Percentiles rank a stretch among this genome's conserved stretches.
phyloP scores from a whole-genome alignment of 768 basidiomycete species.

The Leccinum obscurum region DNA sequence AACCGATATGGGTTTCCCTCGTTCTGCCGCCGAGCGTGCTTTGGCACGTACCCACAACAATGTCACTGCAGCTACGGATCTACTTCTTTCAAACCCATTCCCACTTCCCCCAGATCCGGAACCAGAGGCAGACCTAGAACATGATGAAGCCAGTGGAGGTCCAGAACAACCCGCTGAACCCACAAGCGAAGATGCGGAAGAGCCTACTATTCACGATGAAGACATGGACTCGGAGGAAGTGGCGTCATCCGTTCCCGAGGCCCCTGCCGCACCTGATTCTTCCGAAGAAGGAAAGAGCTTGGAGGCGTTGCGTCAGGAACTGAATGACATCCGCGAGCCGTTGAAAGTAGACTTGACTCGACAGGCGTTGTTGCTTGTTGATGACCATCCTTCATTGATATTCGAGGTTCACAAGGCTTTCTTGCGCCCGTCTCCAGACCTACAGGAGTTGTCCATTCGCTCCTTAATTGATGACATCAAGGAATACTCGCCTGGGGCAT shows the following conservation, averaged over 20 bases:
- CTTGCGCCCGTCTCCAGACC: slow-evolving; percentile 56
- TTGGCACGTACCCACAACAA: slow-evolving; percentile 86
- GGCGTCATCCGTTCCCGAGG: slow-evolving; percentile 19
- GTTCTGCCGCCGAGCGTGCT: slow-evolving; percentile 84
- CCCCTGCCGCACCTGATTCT: slow-evolving; percentile 9
- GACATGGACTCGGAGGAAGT: slow-evolving; percentile 28
- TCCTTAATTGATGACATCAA: slow-evolving; percentile 79
- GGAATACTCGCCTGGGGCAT: slow-evolving; percentile 60
- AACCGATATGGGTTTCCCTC: slow-evolving; percentile 95
- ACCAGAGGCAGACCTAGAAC: slow-evolving; percentile 25
- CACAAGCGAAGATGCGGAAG: slow-evolving; percentile 28
- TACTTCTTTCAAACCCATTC: slow-evolving; percentile 80
- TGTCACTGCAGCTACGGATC: slow-evolving; percentile 83
- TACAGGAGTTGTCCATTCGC: slow-evolving; percentile 65
- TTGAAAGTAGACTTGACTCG: slow-evolving; percentile 64
- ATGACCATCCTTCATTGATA: slow-evolving; percentile 83
- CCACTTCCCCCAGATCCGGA: slow-evolving; percentile 65
- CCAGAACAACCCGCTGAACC: slow-evolving; percentile 32
- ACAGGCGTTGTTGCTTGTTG: slow-evolving; percentile 76
- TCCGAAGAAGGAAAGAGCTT: slow-evolving; percentile 41
- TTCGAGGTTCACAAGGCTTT: slow-evolving; percentile 88
- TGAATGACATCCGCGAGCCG: slow-evolving; percentile 66
- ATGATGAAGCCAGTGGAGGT: slow-evolving; percentile 13
- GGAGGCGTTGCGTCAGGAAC: slow-evolving; percentile 64
- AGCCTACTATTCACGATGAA: slow-evolving; percentile 27